Evolutionary conservation across 306 rosid genomes (phyloP), one percentile per base, ranked within the genome.

Genomic region (Calophaca sinica): DNA sequence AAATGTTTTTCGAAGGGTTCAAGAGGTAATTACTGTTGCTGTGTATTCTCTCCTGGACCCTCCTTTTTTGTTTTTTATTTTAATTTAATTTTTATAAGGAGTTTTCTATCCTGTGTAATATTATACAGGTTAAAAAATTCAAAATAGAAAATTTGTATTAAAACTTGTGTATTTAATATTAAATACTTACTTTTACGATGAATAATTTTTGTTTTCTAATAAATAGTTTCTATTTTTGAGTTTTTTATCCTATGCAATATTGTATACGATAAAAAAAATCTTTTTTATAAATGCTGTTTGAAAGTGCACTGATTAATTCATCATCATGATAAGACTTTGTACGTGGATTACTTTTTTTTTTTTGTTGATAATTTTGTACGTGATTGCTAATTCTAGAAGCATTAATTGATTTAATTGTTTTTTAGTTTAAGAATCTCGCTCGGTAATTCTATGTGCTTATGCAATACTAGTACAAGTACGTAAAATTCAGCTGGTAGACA

Each of bases 321-420:
- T n/a, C 26, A 20, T 20, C 9, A 32, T 5, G 44, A 32, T 35
- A 35, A 60, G 6, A 15, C 26, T 20, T 15, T 3, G 20, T 55
- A 71, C 13, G 67, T 41, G 76, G 36, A 31, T 41, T 51, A 5
- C 38, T 35, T 35, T 2, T 35, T 20, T 20, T 20, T 20, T 20
- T n/a, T n/a, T n/a, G n/a, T n/a, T 32, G 2, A 32, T 2, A 33
- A 32, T n/a, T 20, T 36, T 3, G 20, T 53, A 70, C 28, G 65
- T 39, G 76, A 32, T 44, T 53, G 0, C 14, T 53, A 12, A 6
- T 70, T 71, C 53, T 54, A 71, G 65, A 70, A 42, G 26, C 65
- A 54, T 26, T 12, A 55, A 48, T 28, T 11, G 1, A 57, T 29
- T 31, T 39, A 67, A n/a, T 26, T 41, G 20, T 3, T 41, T 39